Evolutionary conservation across 805 yeast genomes (phyloP), one percentile per base, ranked within the genome.

Genomic region (Ascoidea asiatica): DNA sequence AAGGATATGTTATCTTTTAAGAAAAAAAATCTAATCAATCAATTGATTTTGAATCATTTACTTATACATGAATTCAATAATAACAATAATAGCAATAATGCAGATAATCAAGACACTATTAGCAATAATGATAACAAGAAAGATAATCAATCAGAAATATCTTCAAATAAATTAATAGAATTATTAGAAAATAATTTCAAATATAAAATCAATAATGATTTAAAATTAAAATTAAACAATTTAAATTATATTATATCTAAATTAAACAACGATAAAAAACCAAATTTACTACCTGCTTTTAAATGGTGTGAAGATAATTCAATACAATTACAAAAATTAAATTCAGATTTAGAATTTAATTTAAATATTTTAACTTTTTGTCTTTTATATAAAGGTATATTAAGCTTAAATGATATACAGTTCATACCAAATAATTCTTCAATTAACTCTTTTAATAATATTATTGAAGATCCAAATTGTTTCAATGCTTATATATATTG

Each of bases 331-430:
- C 45, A 48, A 19, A 41, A 43, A 11, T 51, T 59, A 8, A 62
- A 60, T 1, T 59, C 62, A 1, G 65, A 63, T 44, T 42, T 63
- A 15, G 63, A 59, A 41, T 63, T 61, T 47, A 56, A 55, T 41
- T 44, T 63, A 39, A 64, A 60, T 45, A 57, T 55, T 43, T 48
- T 59, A 41, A 61, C 60, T 37, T 63, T 59, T 42, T 48, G 56
- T 29, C 54, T 59, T 44, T 46, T 62, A 1, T 54, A 52, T 45
- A 51, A 44, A 35, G 49, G 49, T 11, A 21, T 46, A 17, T 38
- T 29, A 3, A n/a, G n/a, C n/a, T n/a, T n/a, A n/a, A n/a, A n/a
- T n/a, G 8, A 22, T 6, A 37, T 43, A 6, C n/a, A 6, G 5
- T 5, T 13, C 4, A 35, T 33, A 11, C 38, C 19, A 2, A 36